Evolutionary conservation across 2,329 filamentous ascomycete genomes (phyloP).

Genomic region (Exserohilum rostratum): DNA sequence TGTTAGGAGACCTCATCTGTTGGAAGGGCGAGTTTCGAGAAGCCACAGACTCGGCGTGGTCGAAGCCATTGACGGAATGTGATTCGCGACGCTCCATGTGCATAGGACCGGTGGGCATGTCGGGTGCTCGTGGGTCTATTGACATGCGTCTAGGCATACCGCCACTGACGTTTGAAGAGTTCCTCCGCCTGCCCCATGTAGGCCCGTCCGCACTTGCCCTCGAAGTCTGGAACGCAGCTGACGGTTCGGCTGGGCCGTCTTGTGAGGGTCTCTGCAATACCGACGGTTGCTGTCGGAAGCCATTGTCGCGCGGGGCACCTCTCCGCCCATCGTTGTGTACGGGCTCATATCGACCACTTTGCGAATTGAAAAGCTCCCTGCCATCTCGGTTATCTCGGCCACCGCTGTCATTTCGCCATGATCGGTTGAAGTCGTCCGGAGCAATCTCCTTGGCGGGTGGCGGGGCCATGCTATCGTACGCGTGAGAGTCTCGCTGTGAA

Average conservation of each 20-base stretch:
- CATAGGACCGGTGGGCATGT: conserved; percentile 35
- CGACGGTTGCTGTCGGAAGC: conserved; percentile 75
- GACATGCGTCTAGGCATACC: conserved; percentile 74
- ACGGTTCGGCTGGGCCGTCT: conserved; percentile 77
- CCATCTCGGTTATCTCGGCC: conserved; percentile 62
- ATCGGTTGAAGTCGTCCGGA: conserved; percentile 89
- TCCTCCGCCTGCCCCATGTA: conserved; percentile 75
- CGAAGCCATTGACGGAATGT: conserved; percentile 39
- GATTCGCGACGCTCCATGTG: conserved; percentile 39
- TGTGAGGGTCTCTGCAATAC: conserved; percentile 76
- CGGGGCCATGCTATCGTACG: conserved; percentile 61
- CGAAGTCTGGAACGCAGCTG: conserved; percentile 82
- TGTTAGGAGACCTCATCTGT: conserved; percentile 39
- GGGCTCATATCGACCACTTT: conserved; percentile 90
- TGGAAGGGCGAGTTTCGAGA: conserved; percentile 30
- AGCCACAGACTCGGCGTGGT: conserved; percentile 26
- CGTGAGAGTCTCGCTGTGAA: conserved; percentile 62
- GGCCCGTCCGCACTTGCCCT: conserved; percentile 68
- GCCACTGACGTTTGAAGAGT: conserved; percentile 90
- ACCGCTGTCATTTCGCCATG: conserved; percentile 75
- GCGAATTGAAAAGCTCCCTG: conserved; percentile 86
- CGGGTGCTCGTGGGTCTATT: conserved; percentile 55
- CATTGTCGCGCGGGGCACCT: conserved; percentile 69
- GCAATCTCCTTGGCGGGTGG: conserved; percentile 79
- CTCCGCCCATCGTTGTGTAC: conserved; percentile 73